These are phyloP conservation scores for Termitomyces sp. DNA, from an alignment of 768 basidiomycete species.

Conservation along the genomic window DNA sequence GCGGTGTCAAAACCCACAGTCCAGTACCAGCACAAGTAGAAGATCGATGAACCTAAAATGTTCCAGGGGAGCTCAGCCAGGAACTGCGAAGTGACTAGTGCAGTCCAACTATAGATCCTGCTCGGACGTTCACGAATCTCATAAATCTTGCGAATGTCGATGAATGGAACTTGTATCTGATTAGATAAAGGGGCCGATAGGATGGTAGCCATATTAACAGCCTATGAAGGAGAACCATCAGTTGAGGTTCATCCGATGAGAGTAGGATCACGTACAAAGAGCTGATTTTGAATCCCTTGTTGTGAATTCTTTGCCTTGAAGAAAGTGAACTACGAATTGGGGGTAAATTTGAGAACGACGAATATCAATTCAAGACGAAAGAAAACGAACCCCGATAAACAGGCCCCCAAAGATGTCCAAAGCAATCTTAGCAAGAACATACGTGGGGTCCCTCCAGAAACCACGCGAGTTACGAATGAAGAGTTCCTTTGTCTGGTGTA, in stretches of 20 bases:
- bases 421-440: slow-evolving; percentile 51
- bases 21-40: slow-evolving; percentile 73
- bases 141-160: slow-evolving; percentile 56
- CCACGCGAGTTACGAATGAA: slow-evolving; percentile 35
- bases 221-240: slow-evolving; percentile 21
- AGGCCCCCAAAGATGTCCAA: slow-evolving; percentile 51
- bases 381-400: slow-evolving; percentile 40
- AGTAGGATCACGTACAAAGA: slow-evolving; percentile 42
- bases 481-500: slow-evolving; percentile 37
- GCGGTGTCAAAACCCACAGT: slow-evolving; percentile 54
- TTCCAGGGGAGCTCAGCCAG: slow-evolving; percentile 62
- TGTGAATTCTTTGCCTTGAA: slow-evolving; percentile 48
- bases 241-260: neutral
- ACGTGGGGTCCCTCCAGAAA: slow-evolving; percentile 58
- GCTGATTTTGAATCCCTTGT: slow-evolving; percentile 58
- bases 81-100: slow-evolving; percentile 49
- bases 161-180: slow-evolving; percentile 60
- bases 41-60: slow-evolving; percentile 50
- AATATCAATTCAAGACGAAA: neutral
- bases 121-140: slow-evolving; percentile 65
- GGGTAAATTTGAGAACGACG: slow-evolving; percentile 2
- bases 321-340: slow-evolving; percentile 44
- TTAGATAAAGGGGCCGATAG: slow-evolving; percentile 47
- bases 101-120: slow-evolving; percentile 62
- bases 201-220: slow-evolving; percentile 54